Evolutionary conservation across 2,329 filamentous ascomycete genomes (phyloP), one percentile per base, ranked within the genome.

Genomic region (Bipolaris oryzae): DNA sequence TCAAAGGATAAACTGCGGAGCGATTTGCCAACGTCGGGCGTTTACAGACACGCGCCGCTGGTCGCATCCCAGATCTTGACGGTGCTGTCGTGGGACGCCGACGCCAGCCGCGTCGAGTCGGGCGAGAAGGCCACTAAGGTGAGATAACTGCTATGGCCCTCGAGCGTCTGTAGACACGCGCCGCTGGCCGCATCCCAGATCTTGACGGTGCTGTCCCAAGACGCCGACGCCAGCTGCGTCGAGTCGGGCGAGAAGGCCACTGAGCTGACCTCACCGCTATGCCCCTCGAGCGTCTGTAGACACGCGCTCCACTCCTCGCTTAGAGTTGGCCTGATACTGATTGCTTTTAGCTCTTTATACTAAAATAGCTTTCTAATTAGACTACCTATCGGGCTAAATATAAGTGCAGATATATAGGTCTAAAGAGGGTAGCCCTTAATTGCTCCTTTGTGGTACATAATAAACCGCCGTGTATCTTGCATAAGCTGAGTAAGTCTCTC

Each of bases 61-160:
- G 23, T 11, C 21, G 25, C 41, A 5, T 43, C 15, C 21, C 25
- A 21, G 21, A 21, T 21, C 21, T 21, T 21, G 21, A 21, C 21
- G 5, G 21, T 21, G 3, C 21, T 21, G 41, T 43, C 41, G 41
- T 28, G 11, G 7, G 41, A 43, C 21, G 21, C 21, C 5, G 21
- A 21, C 21, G 21, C 21, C 5, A 21, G 21, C 21, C 21, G 25
- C 28, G n/a, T n/a, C n/a, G n/a, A n/a, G n/a, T n/a, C n/a, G n/a
- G n/a, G n/a, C n/a, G n/a, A n/a, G n/a, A n/a, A 43, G 41, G 61
- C 58, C 25, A 72, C 61, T n/a, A 50, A 63, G n/a, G 2, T 47
- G 43, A 69, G 55, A 2, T 1, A 1, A 46, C 9, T 2, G 28
- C 44, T 20, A 35, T 46, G 44, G 28, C 44, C 44, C 31, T 46